Evolutionary conservation across 140 eudicot genomes (phyloP).

Genomic region (Senecio squalidus): DNA sequence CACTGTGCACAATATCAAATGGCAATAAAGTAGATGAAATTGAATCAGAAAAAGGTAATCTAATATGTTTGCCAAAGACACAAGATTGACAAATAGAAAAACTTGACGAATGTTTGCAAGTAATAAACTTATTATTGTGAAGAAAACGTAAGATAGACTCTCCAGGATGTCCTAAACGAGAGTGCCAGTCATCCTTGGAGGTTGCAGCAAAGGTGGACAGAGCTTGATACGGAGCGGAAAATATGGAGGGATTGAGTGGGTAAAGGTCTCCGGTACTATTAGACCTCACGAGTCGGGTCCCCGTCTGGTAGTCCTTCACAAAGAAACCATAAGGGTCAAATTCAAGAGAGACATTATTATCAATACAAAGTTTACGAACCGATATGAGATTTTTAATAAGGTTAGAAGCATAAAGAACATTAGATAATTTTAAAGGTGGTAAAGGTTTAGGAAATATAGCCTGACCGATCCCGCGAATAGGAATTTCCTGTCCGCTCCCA

Average conservation of each 20-base stretch:
- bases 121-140: too few species aligned
- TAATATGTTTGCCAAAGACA: not conserved
- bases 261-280: constrained; percentile 14
- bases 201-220: not conserved
- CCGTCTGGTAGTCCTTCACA: constrained; percentile 10
- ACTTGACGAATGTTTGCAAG: not conserved
- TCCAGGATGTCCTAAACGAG: constrained; percentile 3
- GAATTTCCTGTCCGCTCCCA: not conserved
- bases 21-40: not conserved
- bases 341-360: not conserved
- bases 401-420: constrained; percentile 4
- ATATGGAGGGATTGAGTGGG: not conserved
- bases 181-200: not conserved
- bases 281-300: not conserved
- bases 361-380: constrained; percentile 1
- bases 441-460: not conserved
- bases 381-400: constrained; percentile 9
- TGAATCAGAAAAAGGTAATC: not conserved
- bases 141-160: not conserved
- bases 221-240: not conserved
- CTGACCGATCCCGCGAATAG: not conserved
- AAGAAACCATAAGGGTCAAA: constrained; percentile 1
- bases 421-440: not conserved
- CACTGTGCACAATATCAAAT: not conserved
- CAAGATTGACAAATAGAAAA: not conserved